Evolutionary conservation across 306 rosid species (phyloP).

Genomic region (Vigna trinervia): DNA sequence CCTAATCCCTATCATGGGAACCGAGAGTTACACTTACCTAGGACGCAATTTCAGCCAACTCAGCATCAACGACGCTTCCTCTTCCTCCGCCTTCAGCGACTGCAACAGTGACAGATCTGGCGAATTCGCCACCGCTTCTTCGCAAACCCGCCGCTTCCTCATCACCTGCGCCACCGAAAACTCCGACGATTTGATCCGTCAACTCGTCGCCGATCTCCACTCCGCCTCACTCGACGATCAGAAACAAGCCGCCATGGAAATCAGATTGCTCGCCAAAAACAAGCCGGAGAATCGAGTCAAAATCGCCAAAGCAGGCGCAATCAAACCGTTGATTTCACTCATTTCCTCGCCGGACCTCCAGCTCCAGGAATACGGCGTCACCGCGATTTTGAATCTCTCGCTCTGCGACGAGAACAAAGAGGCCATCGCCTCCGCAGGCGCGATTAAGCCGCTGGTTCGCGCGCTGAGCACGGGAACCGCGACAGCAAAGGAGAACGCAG

Average conservation of each 20-base stretch:
- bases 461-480: slow-evolving; percentile 70
- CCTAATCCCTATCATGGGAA: slow-evolving; percentile 54
- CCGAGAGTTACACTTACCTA: slow-evolving; percentile 58
- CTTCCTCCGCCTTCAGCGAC: slow-evolving; percentile 91
- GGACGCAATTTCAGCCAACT: slow-evolving; percentile 67
- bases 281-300: slow-evolving; percentile 79
- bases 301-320: slow-evolving; percentile 82
- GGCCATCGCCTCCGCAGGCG: slow-evolving; percentile 77
- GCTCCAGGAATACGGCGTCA: slow-evolving; percentile 95
- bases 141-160: slow-evolving; percentile 65
- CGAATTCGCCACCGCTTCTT: slow-evolving; percentile 73
- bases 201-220: slow-evolving; percentile 71
- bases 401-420: slow-evolving; percentile 92
- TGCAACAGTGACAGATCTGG: slow-evolving; percentile 97
- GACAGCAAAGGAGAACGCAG: slow-evolving; percentile 91
- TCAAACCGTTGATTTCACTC: slow-evolving; percentile 76
- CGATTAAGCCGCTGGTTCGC: slow-evolving; percentile 77
- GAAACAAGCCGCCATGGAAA: slow-evolving; percentile 95
- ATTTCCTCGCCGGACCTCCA: slow-evolving; percentile 74
- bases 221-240: slow-evolving; percentile 80
- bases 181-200: slow-evolving; percentile 79
- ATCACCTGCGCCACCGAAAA: slow-evolving; percentile 78
- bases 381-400: slow-evolving; percentile 89
- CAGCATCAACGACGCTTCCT: slow-evolving; percentile 60
- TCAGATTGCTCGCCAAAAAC: slow-evolving; percentile 89